These are phyloP conservation scores for Pulicaria dysenterica DNA, from an alignment of 129 eudicot species.

Conservation along the genomic window DNA sequence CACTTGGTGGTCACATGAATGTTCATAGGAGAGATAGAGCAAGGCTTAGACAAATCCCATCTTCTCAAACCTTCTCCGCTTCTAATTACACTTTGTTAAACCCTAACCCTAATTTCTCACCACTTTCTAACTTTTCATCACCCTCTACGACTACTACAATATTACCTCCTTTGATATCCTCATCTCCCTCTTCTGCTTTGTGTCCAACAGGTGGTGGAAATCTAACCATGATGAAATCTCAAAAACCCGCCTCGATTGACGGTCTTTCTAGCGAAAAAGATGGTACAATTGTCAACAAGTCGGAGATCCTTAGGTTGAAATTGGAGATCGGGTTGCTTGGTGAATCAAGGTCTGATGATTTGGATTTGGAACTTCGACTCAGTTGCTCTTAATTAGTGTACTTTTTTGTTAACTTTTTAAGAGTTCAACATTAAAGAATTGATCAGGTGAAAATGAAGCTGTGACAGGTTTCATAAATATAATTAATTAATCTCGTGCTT, in stretches of 20 bases:
- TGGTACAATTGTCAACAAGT: conserved; percentile 21
- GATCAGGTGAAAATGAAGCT: conserved; percentile 13
- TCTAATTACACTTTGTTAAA: conserved; percentile 26
- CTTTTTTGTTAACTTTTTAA: conserved; percentile 17
- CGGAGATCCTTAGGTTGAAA: conserved; percentile 45
- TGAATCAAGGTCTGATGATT: conserved; percentile 46
- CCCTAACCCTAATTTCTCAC: conserved; percentile 38
- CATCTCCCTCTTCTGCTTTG: conserved; percentile 16
- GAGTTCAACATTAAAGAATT: conserved; percentile 7
- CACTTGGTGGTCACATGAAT: conserved; percentile 86
- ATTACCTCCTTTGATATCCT: conserved; percentile 28
- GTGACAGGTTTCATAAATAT: conserved; percentile 21
- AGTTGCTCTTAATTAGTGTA: conserved; percentile 48
- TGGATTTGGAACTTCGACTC: conserved; percentile 80
- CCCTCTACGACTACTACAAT: conserved; percentile 14
- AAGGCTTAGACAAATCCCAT: conserved; percentile 51
- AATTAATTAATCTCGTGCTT: background rate
- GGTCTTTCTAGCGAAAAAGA: conserved; percentile 17
- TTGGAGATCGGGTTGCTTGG: conserved; percentile 57
- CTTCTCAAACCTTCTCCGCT: conserved; percentile 18
- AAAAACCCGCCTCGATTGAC: conserved; percentile 28
- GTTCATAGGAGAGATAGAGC: conserved; percentile 79
- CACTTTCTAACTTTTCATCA: conserved; percentile 28
- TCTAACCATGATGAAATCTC: conserved; percentile 32
- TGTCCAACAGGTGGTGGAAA: conserved; percentile 10